phyloP scores from a whole-genome alignment of 1,284 basidiomycete genomes.

The Sphaerobolus stellatus region DNA sequence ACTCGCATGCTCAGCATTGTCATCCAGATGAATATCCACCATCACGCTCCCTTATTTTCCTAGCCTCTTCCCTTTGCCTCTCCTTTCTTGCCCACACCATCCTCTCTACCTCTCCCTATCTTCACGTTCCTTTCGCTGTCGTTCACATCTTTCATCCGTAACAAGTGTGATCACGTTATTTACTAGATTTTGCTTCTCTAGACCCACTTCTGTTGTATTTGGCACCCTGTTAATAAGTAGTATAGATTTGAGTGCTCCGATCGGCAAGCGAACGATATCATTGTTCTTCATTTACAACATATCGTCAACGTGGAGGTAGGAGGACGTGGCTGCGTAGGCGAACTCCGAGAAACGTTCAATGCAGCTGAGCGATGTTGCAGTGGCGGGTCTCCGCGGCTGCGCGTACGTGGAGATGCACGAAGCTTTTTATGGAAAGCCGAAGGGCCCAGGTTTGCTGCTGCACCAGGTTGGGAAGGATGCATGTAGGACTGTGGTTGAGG shows the following conservation, averaged over 20 bases:
- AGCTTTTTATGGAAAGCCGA: constrained; percentile 10
- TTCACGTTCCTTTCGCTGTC: constrained; percentile 41
- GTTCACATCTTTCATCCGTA: constrained; percentile 61
- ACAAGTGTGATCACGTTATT: constrained; percentile 63
- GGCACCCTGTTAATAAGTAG: constrained; percentile 73
- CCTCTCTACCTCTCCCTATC: constrained; percentile 40
- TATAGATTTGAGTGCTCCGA: constrained; percentile 71
- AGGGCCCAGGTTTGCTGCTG: constrained; percentile 15
- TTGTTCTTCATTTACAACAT: constrained; percentile 61
- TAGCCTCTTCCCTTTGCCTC: constrained; percentile 30
- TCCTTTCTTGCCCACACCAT: constrained; percentile 13
- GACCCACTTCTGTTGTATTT: constrained; percentile 48
- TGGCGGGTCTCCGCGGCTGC: constrained; percentile 24
- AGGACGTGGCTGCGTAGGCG: constrained; percentile 24
- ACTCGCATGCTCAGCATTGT: background rate
- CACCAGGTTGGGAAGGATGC: background rate
- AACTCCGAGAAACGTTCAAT: constrained; percentile 34
- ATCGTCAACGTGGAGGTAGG: constrained; percentile 56
- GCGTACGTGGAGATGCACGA: constrained; percentile 19
- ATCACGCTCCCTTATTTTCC: constrained; percentile 38
- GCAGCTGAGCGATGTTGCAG: constrained; percentile 40
- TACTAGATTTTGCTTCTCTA: constrained; percentile 77
- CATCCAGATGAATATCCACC: background rate
- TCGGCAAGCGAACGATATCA: constrained; percentile 57
- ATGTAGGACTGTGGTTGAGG: constrained; percentile 13